These are phyloP conservation scores for Globisporangium parvum DNA, from an alignment of 352 stramenopile species.

Conservation along the genomic window DNA sequence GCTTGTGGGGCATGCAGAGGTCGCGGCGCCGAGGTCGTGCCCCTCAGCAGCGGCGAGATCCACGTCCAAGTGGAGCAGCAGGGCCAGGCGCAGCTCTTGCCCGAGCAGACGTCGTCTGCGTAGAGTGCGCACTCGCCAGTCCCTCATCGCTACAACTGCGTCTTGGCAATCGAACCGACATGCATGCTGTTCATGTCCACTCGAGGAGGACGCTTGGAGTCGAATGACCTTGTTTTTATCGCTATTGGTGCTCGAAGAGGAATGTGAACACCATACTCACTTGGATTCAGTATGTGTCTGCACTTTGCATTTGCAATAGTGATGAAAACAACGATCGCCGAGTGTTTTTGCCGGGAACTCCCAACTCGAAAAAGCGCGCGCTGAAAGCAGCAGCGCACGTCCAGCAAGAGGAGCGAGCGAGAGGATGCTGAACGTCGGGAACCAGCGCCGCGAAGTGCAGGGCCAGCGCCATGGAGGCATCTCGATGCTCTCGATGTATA, in stretches of 20 bases:
- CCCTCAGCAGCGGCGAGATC: conserved; percentile 57
- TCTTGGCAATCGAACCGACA: background rate
- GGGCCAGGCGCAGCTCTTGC: conserved; percentile 16
- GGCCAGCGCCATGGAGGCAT: conserved; percentile 30
- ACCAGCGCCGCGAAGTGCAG: conserved; percentile 50
- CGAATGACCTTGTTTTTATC: background rate
- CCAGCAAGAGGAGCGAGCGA: background rate
- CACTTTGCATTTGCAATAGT: background rate
- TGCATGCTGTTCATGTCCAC: background rate
- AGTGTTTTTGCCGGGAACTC: background rate
- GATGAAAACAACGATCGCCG: background rate
- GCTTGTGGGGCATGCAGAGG: conserved; percentile 15
- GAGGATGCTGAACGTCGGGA: conserved; percentile 82
- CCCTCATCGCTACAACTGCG: background rate
- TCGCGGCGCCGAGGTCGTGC: conserved; percentile 43
- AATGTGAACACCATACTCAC: too few species aligned
- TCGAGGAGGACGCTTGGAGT: background rate
- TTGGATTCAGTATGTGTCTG: too few species aligned
- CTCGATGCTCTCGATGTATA: conserved; percentile 92
- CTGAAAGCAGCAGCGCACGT: background rate
- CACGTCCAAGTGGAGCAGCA: conserved; percentile 61
- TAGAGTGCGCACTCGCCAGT: background rate
- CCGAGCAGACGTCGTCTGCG: conserved; percentile 6
- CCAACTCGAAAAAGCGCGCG: background rate
- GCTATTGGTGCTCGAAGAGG: too few species aligned